Percentiles rank a stretch among this genome's conserved stretches.
These are phyloP conservation scores for Aspergillus pseudoviridinutans DNA, from an alignment of 2,329 filamentous ascomycete species.

Conservation along the genomic window DNA sequence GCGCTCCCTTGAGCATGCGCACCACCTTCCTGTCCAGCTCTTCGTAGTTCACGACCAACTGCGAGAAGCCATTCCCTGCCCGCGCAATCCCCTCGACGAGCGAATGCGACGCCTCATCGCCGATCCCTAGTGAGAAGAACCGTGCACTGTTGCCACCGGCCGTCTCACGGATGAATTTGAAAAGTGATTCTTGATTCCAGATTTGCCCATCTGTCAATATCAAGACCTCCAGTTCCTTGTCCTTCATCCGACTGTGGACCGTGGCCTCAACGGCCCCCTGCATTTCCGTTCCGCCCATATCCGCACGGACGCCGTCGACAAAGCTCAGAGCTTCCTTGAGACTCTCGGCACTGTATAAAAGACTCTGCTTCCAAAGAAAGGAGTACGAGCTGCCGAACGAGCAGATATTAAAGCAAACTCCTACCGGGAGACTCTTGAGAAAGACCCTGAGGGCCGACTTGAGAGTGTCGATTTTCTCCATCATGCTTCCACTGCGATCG, in stretches of 20 bases:
- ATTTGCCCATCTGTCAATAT: slow-evolving; percentile 56
- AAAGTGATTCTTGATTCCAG: slow-evolving; percentile 47
- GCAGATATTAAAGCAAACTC: slow-evolving; percentile 56
- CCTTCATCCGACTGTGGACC: slow-evolving; percentile 44
- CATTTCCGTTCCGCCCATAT: slow-evolving; percentile 55
- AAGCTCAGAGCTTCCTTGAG: slow-evolving; percentile 43
- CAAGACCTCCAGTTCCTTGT: slow-evolving; percentile 51
- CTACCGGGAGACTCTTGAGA: slow-evolving; percentile 55
- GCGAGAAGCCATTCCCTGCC: slow-evolving; percentile 57
- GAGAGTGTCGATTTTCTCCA: slow-evolving; percentile 45
- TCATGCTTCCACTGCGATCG: slow-evolving; percentile 64
- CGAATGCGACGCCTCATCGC: slow-evolving; percentile 51
- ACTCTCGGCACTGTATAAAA: slow-evolving; percentile 44
- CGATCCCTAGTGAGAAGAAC: slow-evolving; percentile 56
- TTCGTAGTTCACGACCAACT: slow-evolving; percentile 60
- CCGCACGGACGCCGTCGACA: slow-evolving; percentile 40
- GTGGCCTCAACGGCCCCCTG: slow-evolving; percentile 45
- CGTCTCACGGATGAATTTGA: slow-evolving; percentile 46
- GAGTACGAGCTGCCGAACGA: slow-evolving; percentile 49
- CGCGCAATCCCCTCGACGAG: slow-evolving; percentile 58
- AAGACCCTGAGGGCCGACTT: slow-evolving; percentile 53
- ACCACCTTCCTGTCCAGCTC: slow-evolving; percentile 66
- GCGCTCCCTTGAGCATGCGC: slow-evolving; percentile 68
- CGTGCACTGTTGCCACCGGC: slow-evolving; percentile 44
- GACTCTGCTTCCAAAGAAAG: slow-evolving; percentile 49